Evolutionary conservation across 352 stramenopile species (phyloP).

Genomic region (Phytophthora vignae): DNA sequence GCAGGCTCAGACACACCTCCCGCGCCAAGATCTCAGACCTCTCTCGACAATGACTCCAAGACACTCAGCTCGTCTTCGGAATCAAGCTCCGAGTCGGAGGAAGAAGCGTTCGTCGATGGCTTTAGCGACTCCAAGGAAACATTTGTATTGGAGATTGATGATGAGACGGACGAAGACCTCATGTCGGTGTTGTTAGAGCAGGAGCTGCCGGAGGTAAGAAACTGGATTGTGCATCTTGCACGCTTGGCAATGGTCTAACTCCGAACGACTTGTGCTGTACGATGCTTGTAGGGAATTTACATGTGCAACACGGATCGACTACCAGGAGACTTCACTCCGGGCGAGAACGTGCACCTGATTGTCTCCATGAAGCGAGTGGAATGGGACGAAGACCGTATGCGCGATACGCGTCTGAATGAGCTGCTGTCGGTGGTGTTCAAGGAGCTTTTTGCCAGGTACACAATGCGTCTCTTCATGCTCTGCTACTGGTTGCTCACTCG

Average conservation of each 20-base stretch:
- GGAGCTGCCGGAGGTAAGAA: constrained; percentile 73
- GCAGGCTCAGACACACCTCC: constrained; percentile 17
- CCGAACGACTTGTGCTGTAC: background rate
- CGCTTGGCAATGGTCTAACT: background rate
- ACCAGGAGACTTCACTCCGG: constrained; percentile 69
- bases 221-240: background rate
- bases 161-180: constrained; percentile 93
- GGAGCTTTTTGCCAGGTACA: constrained; percentile 83
- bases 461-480: background rate
- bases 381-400: constrained; percentile 89
- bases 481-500: background rate
- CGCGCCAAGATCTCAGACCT: constrained; percentile 22
- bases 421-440: constrained; percentile 88
- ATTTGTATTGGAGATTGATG: constrained; percentile 92
- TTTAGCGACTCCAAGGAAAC: constrained; percentile 88
- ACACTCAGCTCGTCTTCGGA: constrained; percentile 76
- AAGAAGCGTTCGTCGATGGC: constrained; percentile 79
- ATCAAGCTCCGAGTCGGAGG: constrained; percentile 85
- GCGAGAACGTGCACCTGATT: constrained; percentile 86
- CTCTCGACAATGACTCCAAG: constrained; percentile 63
- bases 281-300: constrained; percentile 63
- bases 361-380: constrained; percentile 90
- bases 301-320: constrained; percentile 89
- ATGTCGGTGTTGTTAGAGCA: constrained; percentile 93
- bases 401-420: constrained; percentile 85